These are phyloP conservation scores for Dispira simplex DNA, from an alignment of 192 early-diverging fungal genomes.

Conservation along the genomic window DNA sequence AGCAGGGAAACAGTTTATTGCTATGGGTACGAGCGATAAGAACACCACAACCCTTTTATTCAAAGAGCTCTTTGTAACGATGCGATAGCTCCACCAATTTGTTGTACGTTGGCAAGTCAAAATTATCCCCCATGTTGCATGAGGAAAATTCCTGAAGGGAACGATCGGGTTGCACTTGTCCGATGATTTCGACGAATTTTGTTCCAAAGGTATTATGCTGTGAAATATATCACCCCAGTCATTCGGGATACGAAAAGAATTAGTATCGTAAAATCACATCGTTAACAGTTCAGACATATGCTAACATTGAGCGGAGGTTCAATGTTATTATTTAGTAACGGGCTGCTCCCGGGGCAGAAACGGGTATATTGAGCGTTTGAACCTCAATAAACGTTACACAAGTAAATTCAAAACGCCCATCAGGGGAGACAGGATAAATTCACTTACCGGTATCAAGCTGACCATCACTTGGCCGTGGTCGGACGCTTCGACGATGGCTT, in stretches of 20 bases:
- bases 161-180: background rate
- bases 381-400: background rate
- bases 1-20: background rate
- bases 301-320: background rate
- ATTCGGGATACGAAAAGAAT: background rate
- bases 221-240: too few relatives aligned
- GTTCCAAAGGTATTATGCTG: constrained; percentile 1
- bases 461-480: constrained; percentile 3
- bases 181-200: background rate
- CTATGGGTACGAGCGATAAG: background rate
- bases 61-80: background rate
- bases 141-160: constrained; percentile 1
- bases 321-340: background rate
- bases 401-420: background rate
- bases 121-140: background rate
- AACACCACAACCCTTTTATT: background rate
- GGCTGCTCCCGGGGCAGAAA: background rate
- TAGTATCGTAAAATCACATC: background rate
- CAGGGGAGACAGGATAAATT: background rate
- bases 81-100: background rate
- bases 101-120: background rate
- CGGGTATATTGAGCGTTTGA: background rate
- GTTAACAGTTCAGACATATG: background rate
- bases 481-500: constrained; percentile 1
- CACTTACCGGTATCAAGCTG: background rate